These are phyloP conservation scores for Mrakiaceae sp. DNA, from an alignment of 1,284 basidiomycete species.

Conservation along the genomic window DNA sequence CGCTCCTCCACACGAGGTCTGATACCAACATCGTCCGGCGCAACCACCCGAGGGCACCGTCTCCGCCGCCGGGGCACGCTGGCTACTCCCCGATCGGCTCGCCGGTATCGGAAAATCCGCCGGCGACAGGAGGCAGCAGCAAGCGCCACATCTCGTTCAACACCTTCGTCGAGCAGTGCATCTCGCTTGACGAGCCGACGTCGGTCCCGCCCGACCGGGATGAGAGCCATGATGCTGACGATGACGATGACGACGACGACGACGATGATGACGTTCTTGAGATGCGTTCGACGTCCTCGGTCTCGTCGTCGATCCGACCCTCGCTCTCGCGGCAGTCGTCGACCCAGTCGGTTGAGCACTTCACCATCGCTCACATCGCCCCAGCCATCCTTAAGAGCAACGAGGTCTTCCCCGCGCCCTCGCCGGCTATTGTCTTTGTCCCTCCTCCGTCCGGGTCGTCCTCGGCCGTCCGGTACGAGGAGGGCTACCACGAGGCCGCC, in stretches of 20 bases:
- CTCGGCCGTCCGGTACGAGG: constrained; percentile 20
- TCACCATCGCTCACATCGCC: constrained; percentile 88
- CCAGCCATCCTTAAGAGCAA: constrained; percentile 81
- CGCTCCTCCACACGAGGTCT: constrained; percentile 64
- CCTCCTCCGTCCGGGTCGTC: constrained; percentile 46
- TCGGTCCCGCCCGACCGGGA: constrained; percentile 18
- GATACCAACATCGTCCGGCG: constrained; percentile 55
- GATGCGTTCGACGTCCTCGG: constrained; percentile 40
- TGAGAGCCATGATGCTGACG: constrained; percentile 17
- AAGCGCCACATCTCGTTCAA: constrained; percentile 93
- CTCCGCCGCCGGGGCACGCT: constrained; percentile 19
- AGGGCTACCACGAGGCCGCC: no score
- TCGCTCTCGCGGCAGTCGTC: constrained; percentile 28
- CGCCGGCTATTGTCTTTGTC: constrained; percentile 56
- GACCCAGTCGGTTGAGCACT: constrained; percentile 44
- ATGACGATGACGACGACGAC: constrained; percentile 41
- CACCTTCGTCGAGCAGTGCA: constrained; percentile 94
- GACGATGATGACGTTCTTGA: constrained; percentile 54
- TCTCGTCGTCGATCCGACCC: constrained; percentile 27
- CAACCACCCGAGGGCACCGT: constrained; percentile 19
- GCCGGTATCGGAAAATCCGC: background rate
- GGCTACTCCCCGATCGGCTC: constrained; percentile 9
- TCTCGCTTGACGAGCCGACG: constrained; percentile 58
- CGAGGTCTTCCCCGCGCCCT: constrained; percentile 35
- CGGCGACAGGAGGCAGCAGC: constrained; percentile 6